Evolutionary conservation across 768 basidiomycete genomes (phyloP), one percentile per base, ranked within the genome.

Genomic region (Psilocybe azurescens): DNA sequence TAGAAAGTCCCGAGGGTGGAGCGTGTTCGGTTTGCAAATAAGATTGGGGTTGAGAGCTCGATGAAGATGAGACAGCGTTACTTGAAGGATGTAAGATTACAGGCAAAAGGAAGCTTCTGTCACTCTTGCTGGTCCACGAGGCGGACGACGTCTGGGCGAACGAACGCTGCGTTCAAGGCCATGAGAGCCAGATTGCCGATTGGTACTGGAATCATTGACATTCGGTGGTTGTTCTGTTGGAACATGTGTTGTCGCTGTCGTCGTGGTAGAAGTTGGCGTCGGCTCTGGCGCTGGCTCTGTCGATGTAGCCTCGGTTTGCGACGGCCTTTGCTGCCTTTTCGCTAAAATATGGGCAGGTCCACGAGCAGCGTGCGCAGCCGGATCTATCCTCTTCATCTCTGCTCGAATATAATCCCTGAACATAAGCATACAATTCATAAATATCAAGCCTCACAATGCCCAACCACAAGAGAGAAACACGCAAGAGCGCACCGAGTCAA

Each of bases 401-500:
- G 60, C 64, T 9, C 60, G 60, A 20, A 67, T 58, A 52, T 65
- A 67, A 51, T 65, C 67, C 18, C 64, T 1, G n/a, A 49, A 41
- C 29, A 7, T 29, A 62, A 56, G n/a, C n/a, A n/a, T n/a, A n/a
- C n/a, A n/a, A n/a, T n/a, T n/a, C n/a, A n/a, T n/a, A n/a, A n/a
- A n/a, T n/a, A n/a, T n/a, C n/a, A n/a, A n/a, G n/a, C n/a, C n/a
- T n/a, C n/a, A n/a, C n/a, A n/a, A n/a, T n/a, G n/a, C n/a, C n/a
- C n/a, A n/a, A n/a, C n/a, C n/a, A n/a, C n/a, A n/a, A n/a, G n/a
- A n/a, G n/a, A n/a, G n/a, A n/a, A n/a, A n/a, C n/a, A n/a, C n/a
- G n/a, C n/a, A n/a, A n/a, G 41, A 14, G 41, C 62, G 0, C 39
- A 74, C 75, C 72, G 60, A 2, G 72, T 72, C n/a, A 74, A 60